phyloP scores from a whole-genome alignment of 202 grass and related monocot species.

The Schoenoplectus triqueter region DNA sequence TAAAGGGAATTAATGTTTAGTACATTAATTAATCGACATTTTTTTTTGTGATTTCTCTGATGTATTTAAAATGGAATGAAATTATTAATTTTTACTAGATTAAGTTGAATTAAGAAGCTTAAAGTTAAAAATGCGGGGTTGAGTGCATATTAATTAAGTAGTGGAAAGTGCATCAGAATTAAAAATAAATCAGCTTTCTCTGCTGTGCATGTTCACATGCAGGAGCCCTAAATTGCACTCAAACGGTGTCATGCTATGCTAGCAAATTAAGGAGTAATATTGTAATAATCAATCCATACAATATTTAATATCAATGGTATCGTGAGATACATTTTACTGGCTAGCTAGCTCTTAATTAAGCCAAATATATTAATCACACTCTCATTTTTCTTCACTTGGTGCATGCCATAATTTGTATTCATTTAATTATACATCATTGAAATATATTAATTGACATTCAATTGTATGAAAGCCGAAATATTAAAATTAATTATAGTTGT shows the following conservation, averaged over 20 bases:
- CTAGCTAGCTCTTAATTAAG: neutral
- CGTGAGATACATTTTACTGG: conserved; percentile 8
- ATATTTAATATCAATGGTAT: neutral
- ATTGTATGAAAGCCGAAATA: too few species aligned
- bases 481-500: too few species aligned
- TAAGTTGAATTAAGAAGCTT: conserved; percentile 5
- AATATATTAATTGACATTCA: neutral
- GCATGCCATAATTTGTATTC: neutral
- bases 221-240: conserved; percentile 23
- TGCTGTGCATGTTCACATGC: conserved; percentile 22
- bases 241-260: conserved; percentile 30
- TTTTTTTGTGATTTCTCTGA: neutral
- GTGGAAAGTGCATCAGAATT: conserved; percentile 20
- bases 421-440: neutral
- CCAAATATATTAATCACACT: neutral
- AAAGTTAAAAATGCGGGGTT: neutral
- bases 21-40: neutral
- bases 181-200: conserved; percentile 16
- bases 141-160: conserved; percentile 11
- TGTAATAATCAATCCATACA: neutral
- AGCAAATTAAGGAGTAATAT: neutral
- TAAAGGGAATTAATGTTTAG: neutral
- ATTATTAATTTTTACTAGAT: neutral
- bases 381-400: neutral
- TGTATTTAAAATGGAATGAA: neutral